Evolutionary conservation across 345 rosid genomes (phyloP).

Genomic region (Carallia brachiata): DNA sequence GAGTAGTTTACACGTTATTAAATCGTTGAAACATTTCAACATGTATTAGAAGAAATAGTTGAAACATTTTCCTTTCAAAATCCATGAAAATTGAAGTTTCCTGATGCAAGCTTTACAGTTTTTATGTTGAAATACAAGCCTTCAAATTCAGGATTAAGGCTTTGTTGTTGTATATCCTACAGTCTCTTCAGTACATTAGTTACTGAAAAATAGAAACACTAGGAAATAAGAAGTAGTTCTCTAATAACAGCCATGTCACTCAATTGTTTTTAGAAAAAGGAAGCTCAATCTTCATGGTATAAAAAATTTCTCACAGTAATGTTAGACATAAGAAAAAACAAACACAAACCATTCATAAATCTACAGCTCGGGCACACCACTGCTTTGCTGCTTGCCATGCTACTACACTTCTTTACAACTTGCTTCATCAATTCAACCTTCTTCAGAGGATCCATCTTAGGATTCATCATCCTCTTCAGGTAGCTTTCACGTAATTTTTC

Average conservation of each 20-base stretch:
- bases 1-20: neutral
- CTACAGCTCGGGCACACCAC: constrained; percentile 66
- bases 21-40: neutral
- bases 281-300: neutral
- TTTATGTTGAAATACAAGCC: too few species aligned
- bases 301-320: constrained; percentile 7
- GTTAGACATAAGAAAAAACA: constrained; percentile 7
- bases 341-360: constrained; percentile 63
- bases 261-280: neutral
- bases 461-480: constrained; percentile 72
- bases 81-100: neutral
- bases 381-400: constrained; percentile 58
- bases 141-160: too few species aligned
- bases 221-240: neutral
- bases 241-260: neutral
- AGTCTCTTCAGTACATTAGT: neutral
- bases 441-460: constrained; percentile 62
- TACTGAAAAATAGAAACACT: neutral
- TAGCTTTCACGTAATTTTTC: constrained; percentile 48
- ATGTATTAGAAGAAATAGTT: neutral
- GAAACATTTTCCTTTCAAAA: neutral
- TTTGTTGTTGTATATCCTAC: neutral
- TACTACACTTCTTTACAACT: constrained; percentile 68
- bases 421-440: constrained; percentile 60
- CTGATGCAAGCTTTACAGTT: neutral